A percentile compares a stretch with the other conserved stretches of the same genome.
These are phyloP conservation scores for Citrus glauca DNA, from an alignment of 345 rosid genomes.

Conservation along the genomic window DNA sequence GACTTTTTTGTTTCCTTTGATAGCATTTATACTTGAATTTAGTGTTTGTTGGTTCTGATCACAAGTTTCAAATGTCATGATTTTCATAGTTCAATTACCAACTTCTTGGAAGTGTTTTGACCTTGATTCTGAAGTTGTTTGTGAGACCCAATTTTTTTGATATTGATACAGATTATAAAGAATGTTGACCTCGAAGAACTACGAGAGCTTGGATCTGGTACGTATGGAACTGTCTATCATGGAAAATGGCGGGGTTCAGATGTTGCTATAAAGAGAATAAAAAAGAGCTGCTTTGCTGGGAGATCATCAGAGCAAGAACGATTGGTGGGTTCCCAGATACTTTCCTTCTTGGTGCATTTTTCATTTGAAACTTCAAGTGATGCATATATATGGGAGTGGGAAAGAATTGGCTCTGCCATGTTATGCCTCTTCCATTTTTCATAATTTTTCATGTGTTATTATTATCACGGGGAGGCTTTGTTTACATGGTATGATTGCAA, in stretches of 20 bases:
- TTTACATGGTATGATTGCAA: not conserved
- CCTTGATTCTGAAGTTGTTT: not conserved
- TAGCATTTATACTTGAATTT: not conserved
- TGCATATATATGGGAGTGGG: not conserved
- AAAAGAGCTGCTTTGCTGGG: slow-evolving; percentile 57
- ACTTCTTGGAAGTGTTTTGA: not conserved
- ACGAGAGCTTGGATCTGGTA: slow-evolving; percentile 63
- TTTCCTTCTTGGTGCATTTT: slow-evolving; percentile 12
- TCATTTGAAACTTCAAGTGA: not conserved
- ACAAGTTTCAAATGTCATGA: not conserved
- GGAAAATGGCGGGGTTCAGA: slow-evolving; percentile 79
- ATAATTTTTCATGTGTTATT: not conserved
- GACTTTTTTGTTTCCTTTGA: not conserved
- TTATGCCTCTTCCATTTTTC: slow-evolving; percentile 4
- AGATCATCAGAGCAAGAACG: slow-evolving; percentile 67
- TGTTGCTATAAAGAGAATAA: slow-evolving; percentile 73
- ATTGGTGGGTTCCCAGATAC: slow-evolving; percentile 39
- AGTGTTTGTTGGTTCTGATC: not conserved
- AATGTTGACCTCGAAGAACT: slow-evolving; percentile 69
- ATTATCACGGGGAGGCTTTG: not conserved
- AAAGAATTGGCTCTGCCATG: not conserved
- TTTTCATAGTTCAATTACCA: not conserved
- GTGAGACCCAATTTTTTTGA: slow-evolving; percentile 16
- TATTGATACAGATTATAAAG: slow-evolving; percentile 47
- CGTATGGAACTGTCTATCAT: slow-evolving; percentile 74